Conservation (phyloP, 495 filamentous ascomycete genomes). For the Aspergillus cristatus region DNA sequence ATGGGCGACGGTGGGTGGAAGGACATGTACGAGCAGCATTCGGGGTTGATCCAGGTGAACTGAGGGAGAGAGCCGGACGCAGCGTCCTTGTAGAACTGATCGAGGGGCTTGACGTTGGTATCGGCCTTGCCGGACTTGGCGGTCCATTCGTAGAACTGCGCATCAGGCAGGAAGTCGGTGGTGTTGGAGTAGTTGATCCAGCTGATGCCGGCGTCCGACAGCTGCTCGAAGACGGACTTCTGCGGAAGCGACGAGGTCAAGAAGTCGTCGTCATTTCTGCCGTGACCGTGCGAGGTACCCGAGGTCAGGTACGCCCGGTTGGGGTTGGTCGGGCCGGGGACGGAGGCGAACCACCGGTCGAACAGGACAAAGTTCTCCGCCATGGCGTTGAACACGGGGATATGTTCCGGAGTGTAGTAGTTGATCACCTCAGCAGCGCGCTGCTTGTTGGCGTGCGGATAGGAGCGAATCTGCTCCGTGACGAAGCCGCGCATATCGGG, state of each 20-base stretch:
- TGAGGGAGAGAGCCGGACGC: constrained; percentile 30
- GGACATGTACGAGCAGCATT: constrained; percentile 41
- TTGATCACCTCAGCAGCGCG: constrained; percentile 39
- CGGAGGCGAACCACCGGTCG: constrained; percentile 39
- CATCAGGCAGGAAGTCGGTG: constrained; percentile 26
- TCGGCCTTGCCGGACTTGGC: constrained; percentile 18
- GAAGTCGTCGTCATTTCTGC: constrained; percentile 35
- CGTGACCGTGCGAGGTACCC: constrained; percentile 41
- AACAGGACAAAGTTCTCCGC: constrained; percentile 43
- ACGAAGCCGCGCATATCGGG: constrained; percentile 35
- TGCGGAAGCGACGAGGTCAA: constrained; percentile 32
- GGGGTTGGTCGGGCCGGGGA: constrained; percentile 42
- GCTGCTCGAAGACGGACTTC: constrained; percentile 39
- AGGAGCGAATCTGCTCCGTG: constrained; percentile 32
- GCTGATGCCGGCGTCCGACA: constrained; percentile 29
- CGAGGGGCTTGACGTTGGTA: constrained; percentile 24
- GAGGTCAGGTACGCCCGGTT: constrained; percentile 42
- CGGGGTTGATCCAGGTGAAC: constrained; percentile 45
- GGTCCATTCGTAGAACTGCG: constrained; percentile 36
- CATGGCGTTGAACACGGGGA: constrained; percentile 35
- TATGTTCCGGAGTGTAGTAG: constrained; percentile 38
- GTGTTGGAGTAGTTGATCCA: constrained; percentile 46
- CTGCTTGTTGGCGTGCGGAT: constrained; percentile 21
- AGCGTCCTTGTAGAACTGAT: constrained; percentile 30
- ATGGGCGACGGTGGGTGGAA: constrained; percentile 41